A percentile compares a stretch with the other conserved stretches of the same genome.
phyloP scores from a whole-genome alignment of 805 yeast species.

The Yamadazyma tumulicola region DNA sequence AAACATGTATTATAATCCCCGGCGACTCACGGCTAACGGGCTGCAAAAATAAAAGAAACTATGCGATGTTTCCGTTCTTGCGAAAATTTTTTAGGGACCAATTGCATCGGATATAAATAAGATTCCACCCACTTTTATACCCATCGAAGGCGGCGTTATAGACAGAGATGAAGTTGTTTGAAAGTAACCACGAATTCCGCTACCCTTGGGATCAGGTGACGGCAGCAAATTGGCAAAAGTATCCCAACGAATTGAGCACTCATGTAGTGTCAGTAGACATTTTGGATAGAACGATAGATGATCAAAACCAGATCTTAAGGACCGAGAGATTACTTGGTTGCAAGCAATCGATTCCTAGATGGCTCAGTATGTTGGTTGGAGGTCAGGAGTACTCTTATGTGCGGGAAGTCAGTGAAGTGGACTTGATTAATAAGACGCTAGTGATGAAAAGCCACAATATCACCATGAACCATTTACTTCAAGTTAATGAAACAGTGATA shows the following conservation, averaged over 20 bases:
- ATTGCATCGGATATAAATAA: too few relatives aligned
- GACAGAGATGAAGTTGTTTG: slow-evolving; percentile 70
- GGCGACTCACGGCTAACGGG: too few relatives aligned
- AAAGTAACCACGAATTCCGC: slow-evolving; percentile 62
- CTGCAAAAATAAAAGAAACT: slow-evolving; percentile 7
- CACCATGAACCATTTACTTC: slow-evolving; percentile 71
- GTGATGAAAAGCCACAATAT: slow-evolving; percentile 83
- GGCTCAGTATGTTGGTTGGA: slow-evolving; percentile 75
- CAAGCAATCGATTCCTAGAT: slow-evolving; percentile 78
- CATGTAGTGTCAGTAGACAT: slow-evolving; percentile 95
- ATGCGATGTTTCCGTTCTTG: not conserved
- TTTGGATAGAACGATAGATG: slow-evolving; percentile 64
- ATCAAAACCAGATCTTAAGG: slow-evolving; percentile 47
- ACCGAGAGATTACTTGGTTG: slow-evolving; percentile 90
- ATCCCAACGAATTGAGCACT: slow-evolving; percentile 90
- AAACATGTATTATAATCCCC: too few relatives aligned
- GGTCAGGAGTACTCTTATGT: slow-evolving; percentile 72
- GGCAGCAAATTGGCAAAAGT: slow-evolving; percentile 94
- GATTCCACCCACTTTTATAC: too few relatives aligned
- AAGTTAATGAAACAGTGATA: slow-evolving; percentile 83
- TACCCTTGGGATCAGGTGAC: slow-evolving; percentile 95
- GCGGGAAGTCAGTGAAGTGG: slow-evolving; percentile 85
- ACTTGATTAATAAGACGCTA: slow-evolving; percentile 58
- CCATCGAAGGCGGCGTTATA: not conserved
- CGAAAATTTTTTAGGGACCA: slow-evolving; percentile 1